Percentiles rank a stretch among this genome's conserved stretches.
Evolutionary conservation across 331 rosid species (phyloP).

Genomic region (Quercus tomentella): DNA sequence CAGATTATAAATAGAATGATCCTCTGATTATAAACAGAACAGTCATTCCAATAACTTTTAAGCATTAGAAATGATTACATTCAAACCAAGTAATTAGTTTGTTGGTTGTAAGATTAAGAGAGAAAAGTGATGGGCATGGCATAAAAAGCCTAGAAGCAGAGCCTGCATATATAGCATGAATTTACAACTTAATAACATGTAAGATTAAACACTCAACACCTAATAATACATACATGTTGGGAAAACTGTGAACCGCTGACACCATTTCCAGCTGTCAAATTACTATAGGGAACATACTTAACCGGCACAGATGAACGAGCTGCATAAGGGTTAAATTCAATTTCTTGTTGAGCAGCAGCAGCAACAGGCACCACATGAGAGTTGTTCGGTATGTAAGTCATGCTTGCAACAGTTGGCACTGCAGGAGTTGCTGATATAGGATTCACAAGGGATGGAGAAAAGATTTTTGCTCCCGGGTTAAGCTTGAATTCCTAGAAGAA

Average conservation of each 20-base stretch:
- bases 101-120: background rate
- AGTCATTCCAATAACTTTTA: background rate
- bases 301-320: slow-evolving; percentile 58
- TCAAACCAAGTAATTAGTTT: background rate
- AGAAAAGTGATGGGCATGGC: background rate
- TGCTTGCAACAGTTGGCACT: slow-evolving; percentile 52
- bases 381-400: slow-evolving; percentile 62
- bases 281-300: slow-evolving; percentile 58
- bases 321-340: slow-evolving; percentile 38
- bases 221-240: slow-evolving; percentile 64
- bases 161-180: background rate
- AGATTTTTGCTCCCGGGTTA: slow-evolving; percentile 79
- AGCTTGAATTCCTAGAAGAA: slow-evolving; percentile 76
- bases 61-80: background rate
- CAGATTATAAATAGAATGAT: background rate
- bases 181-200: background rate
- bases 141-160: background rate
- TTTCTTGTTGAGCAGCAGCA: slow-evolving; percentile 58
- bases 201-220: background rate
- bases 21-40: background rate
- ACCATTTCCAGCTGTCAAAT: slow-evolving; percentile 55
- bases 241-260: slow-evolving; percentile 65
- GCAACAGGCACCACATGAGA: slow-evolving; percentile 42
- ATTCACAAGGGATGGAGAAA: slow-evolving; percentile 63
- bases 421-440: slow-evolving; percentile 33